Evolutionary conservation across 805 yeast genomes (phyloP).

Genomic region (Sporopachydermia lactativora): DNA sequence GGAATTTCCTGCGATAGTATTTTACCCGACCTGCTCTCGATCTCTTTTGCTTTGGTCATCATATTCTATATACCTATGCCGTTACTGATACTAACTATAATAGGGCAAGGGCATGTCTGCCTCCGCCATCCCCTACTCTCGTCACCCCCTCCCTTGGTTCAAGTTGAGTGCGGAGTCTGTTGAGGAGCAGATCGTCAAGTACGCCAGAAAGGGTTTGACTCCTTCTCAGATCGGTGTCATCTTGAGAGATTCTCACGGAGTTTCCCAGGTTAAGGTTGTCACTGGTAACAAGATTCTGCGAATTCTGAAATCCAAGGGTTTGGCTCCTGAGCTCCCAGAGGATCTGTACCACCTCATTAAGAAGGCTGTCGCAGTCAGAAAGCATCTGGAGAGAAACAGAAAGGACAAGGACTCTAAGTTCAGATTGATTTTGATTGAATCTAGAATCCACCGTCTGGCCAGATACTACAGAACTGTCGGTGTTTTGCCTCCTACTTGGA

Average conservation of each 20-base stretch:
- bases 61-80: too few relatives aligned
- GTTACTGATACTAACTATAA: background rate
- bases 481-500: slow-evolving; percentile 99
- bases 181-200: slow-evolving; percentile 96
- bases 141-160: slow-evolving; percentile 99
- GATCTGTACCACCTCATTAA: slow-evolving; percentile 97
- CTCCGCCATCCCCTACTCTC: slow-evolving; percentile 98
- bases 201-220: slow-evolving; percentile 99
- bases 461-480: slow-evolving; percentile 99
- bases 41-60: too few relatives aligned
- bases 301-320: slow-evolving; percentile 97
- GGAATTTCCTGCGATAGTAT: too few relatives aligned
- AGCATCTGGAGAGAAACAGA: slow-evolving; percentile 99
- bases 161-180: slow-evolving; percentile 90
- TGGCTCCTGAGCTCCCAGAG: slow-evolving; percentile 99
- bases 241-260: slow-evolving; percentile 99
- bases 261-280: slow-evolving; percentile 90
- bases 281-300: slow-evolving; percentile 98
- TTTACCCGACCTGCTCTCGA: too few relatives aligned
- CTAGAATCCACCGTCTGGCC: slow-evolving; percentile 99
- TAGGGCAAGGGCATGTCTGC: slow-evolving; percentile 97
- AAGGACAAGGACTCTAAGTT: slow-evolving; percentile 99
- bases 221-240: slow-evolving; percentile 99
- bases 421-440: slow-evolving; percentile 99
- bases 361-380: slow-evolving; percentile 99